Base-by-base conservation (phyloP, 306 rosid genomes). In the Sicyos baderoa region DNA sequence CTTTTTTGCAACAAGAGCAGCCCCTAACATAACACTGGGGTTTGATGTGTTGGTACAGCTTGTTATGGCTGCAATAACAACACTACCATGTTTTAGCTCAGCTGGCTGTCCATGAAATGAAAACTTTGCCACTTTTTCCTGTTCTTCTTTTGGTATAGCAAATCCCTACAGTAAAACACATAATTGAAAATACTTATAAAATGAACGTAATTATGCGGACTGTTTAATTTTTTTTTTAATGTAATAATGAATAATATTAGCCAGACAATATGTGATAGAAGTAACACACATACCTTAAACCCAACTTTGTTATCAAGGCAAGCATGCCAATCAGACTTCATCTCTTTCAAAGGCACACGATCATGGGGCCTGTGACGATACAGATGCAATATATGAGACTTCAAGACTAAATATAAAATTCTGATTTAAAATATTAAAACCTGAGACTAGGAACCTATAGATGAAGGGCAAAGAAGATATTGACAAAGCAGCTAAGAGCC, bases 11-110 rank as follows among this genome's bases (percentile, higher is more conserved):
- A 89, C 96, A 72, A 91, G 95, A 69, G 85, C 97, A 72, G 97
- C 97, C 18, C 97, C 97, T 73, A 91, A 95, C 96, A 91, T 91
- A 79, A 91, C 97, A 74, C 96, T 89, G 42, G 97, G 96, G 76
- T 91, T 91, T 76, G 97, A 91, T 42, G 97, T 91, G 74, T 91
- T 91, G 29, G 97, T 91, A 84, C 97, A 91, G 52, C 97, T 91
- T 18, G 97, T 87, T 76, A 91, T 91, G 68, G 96, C 97, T 81
- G 97, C 96, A 83, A 91, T 89, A 68, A 91, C 97, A 66, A 91
- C 90, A 70, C 86, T 86, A 9, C 96, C 97, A 71, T 91, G 95
- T 82, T 82, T 89, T 55, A 91, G 92, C 81, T 87, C 95, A 5
- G 97, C 83, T 55, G 88, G 95, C 78, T 91, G 89, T 65, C 97